These are phyloP conservation scores for Russula foetens DNA, from an alignment of 768 basidiomycete species.

Conservation along the genomic window DNA sequence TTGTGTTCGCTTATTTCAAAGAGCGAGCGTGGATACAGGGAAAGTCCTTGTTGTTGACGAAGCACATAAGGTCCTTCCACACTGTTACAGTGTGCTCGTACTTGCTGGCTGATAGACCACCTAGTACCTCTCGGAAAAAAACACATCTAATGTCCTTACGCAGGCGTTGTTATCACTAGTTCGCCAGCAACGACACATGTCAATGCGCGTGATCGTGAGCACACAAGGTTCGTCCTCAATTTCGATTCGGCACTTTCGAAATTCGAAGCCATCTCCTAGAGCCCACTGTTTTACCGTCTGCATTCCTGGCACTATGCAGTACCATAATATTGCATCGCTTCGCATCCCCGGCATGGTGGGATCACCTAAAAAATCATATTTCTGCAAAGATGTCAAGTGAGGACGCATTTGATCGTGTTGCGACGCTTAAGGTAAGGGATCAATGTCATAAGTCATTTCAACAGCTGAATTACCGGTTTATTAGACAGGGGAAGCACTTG, in stretches of 20 bases:
- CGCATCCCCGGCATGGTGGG: conserved; percentile 71
- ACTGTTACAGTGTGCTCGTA: background rate
- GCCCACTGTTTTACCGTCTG: conserved; percentile 63
- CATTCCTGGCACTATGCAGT: conserved; percentile 58
- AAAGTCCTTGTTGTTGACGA: conserved; percentile 70
- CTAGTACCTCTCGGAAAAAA: conserved; percentile 51
- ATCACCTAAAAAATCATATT: conserved; percentile 58
- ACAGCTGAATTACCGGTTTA: background rate
- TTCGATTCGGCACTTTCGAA: background rate
- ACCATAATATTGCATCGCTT: conserved; percentile 64
- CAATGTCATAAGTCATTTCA: background rate
- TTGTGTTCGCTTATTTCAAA: conserved; percentile 53
- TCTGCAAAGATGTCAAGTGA: conserved; percentile 50
- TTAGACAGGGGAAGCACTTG: conserved; percentile 65
- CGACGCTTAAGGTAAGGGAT: conserved; percentile 46
- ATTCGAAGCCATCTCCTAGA: conserved; percentile 32
- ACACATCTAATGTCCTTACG: conserved; percentile 44
- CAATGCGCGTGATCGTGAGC: conserved; percentile 64
- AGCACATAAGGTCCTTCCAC: conserved; percentile 52
- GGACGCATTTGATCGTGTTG: conserved; percentile 60
- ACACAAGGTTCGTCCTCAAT: conserved; percentile 48
- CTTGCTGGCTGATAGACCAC: background rate
- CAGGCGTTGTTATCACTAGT: conserved; percentile 49
- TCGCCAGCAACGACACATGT: conserved; percentile 63
- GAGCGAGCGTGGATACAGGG: conserved; percentile 50